phyloP scores from a whole-genome alignment of 2,329 filamentous ascomycete species.

The Colletotrichum tanaceti region DNA sequence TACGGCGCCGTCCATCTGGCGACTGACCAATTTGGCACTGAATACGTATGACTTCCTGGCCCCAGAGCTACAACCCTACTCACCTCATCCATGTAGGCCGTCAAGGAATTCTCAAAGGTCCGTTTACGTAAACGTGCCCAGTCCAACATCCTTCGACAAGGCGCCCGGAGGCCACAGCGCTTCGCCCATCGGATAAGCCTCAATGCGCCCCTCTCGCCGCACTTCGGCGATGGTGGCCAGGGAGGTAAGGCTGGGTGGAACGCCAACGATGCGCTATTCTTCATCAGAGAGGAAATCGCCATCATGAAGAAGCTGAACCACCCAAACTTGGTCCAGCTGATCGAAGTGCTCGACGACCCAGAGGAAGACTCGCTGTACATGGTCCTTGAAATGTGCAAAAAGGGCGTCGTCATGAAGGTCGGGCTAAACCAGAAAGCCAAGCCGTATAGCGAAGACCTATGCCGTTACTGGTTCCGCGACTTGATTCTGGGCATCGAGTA shows the following conservation, averaged over 20 bases:
- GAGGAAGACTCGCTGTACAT: slow-evolving; percentile 97
- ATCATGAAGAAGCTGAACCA: slow-evolving; percentile 99
- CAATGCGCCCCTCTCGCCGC: slow-evolving; percentile 46
- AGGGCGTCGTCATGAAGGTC: slow-evolving; percentile 96
- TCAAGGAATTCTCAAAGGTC: slow-evolving; percentile 98
- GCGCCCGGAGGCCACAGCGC: slow-evolving; percentile 59
- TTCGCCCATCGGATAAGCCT: slow-evolving; percentile 46
- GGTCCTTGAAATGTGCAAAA: slow-evolving; percentile 99
- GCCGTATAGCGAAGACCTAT: slow-evolving; percentile 84
- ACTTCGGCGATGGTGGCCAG: slow-evolving; percentile 40
- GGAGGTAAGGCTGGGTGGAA: slow-evolving; percentile 20
- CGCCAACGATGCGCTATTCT: slow-evolving; percentile 68
- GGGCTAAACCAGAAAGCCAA: slow-evolving; percentile 84
- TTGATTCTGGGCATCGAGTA: slow-evolving; percentile 96
- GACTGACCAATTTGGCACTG: slow-evolving; percentile 87
- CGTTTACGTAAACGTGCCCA: slow-evolving; percentile 89
- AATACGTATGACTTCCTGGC: slow-evolving; percentile 77
- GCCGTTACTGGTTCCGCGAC: slow-evolving; percentile 93
- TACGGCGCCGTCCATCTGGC: slow-evolving; percentile 95
- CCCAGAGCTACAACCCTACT: slow-evolving; percentile 41
- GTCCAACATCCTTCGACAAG: slow-evolving; percentile 80
- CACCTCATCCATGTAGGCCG: slow-evolving; percentile 71
- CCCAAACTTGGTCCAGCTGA: slow-evolving; percentile 89
- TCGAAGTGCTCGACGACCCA: slow-evolving; percentile 95
- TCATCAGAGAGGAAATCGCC: slow-evolving; percentile 96